Evolutionary conservation across 1,284 basidiomycete species (phyloP).

Genomic region (Sanghuangporus baumii): DNA sequence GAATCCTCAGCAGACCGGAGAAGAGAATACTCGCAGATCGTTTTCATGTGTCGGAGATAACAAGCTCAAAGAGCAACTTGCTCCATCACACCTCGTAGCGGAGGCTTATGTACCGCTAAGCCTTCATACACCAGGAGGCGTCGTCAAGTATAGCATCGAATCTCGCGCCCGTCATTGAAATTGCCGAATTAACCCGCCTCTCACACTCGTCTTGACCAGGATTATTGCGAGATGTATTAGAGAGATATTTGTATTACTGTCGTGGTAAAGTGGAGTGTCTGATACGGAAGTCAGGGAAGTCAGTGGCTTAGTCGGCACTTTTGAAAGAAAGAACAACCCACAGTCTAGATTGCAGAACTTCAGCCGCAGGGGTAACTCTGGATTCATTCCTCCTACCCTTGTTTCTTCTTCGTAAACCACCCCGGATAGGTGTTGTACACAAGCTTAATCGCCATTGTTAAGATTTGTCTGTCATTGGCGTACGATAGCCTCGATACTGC

Average conservation of each 20-base stretch:
- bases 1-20: too few species aligned
- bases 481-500: conserved; percentile 14
- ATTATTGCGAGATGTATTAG: not conserved
- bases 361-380: not conserved
- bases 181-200: too few species aligned
- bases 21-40: too few species aligned
- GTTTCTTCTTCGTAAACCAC: conserved; percentile 7
- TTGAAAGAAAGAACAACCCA: not conserved
- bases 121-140: too few species aligned
- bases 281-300: not conserved
- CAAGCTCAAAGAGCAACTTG: too few species aligned
- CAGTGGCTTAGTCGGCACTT: not conserved
- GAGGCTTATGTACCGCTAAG: too few species aligned
- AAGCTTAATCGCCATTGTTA: conserved; percentile 18
- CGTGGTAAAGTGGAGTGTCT: not conserved
- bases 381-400: not conserved
- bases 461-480: conserved; percentile 18
- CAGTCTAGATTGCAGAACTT: not conserved
- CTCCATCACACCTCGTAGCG: too few species aligned
- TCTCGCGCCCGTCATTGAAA: too few species aligned
- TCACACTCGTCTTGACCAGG: not conserved
- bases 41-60: too few species aligned
- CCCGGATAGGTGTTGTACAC: conserved; percentile 15
- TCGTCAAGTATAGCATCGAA: too few species aligned
- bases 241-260: not conserved